Percentiles rank a stretch among this genome's conserved stretches.
These are phyloP conservation scores for Scheffersomyces ergatensis DNA, from an alignment of 805 yeast species.

Conservation along the genomic window DNA sequence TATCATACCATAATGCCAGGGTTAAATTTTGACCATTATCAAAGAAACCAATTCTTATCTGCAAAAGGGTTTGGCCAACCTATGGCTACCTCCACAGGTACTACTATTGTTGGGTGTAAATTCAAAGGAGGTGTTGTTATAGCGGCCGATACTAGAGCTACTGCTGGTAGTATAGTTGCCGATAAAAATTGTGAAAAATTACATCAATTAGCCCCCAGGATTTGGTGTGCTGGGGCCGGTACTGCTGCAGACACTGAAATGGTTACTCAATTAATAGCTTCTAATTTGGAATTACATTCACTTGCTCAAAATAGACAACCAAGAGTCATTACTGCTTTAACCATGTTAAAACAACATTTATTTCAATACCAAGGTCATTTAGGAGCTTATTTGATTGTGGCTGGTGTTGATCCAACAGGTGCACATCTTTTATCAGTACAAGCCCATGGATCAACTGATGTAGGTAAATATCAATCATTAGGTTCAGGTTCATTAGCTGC, in stretches of 20 bases:
- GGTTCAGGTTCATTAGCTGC: conserved; percentile 99
- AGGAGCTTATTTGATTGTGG: conserved; percentile 97
- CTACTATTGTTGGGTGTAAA: conserved; percentile 97
- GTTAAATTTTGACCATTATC: conserved; percentile 87
- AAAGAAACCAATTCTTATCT: conserved; percentile 76
- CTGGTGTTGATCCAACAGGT: conserved; percentile 96
- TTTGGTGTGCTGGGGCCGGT: conserved; percentile 99
- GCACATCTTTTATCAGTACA: conserved; percentile 90
- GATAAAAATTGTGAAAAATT: conserved; percentile 97
- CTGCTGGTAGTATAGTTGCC: conserved; percentile 94
- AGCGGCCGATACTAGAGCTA: conserved; percentile 99
- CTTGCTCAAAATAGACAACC: conserved; percentile 76
- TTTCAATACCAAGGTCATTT: conserved; percentile 96
- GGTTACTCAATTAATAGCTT: conserved; percentile 90
- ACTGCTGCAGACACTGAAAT: conserved; percentile 99
- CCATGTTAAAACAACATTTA: conserved; percentile 90
- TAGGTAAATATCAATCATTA: conserved; percentile 86
- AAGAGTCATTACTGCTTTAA: conserved; percentile 89
- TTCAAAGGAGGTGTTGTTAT: conserved; percentile 93
- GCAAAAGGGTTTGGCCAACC: conserved; percentile 76
- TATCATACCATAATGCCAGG: conserved; percentile 64
- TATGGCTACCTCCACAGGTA: conserved; percentile 94
- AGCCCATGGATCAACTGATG: conserved; percentile 97
- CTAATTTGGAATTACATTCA: conserved; percentile 88
- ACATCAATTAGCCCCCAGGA: conserved; percentile 83